Evolutionary conservation across 345 rosid species (phyloP), one percentile per base, ranked within the genome.

Genomic region (Dipteronia sinensis): DNA sequence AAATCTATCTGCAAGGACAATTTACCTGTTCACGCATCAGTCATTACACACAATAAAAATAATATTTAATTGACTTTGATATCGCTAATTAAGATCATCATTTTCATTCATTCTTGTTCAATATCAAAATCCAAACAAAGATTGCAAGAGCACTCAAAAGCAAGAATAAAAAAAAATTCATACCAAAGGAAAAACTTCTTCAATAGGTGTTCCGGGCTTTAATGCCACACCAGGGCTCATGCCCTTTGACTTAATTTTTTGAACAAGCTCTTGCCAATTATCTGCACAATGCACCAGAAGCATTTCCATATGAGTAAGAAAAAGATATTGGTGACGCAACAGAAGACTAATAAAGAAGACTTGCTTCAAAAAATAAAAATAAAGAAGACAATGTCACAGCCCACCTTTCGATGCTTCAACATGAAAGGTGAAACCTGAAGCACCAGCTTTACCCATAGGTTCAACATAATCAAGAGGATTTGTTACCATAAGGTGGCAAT

Each of bases 401-500:
- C 27, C 58, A 90, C 99, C 97, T 90, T 79, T 87, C 72, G 98
- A 87, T 56, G 77, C 92, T 83, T 95, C 98, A 65, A 95, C 83
- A 61, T 95, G 99, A 89, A 95, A 95, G 25, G 99, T 95, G 83
- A 95, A 93, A 73, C 98, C 93, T 27, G 99, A 93, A n/a, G 98
- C 99, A 47, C 98, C 98, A 63, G 98, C 95, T 73, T 91, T 88
- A 46, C 86, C 89, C 71, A 95, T 76, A 42, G 87, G 88, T 77
- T 95, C 90, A 29, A 95, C 86, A 77, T 95, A 95, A 87, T 94
- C 98, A 75, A 91, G 81, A 5, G 98, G 98, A 81, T 94, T 93
- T 46, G 92, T 88, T 63, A 95, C 98, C 98, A 95, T 91, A 65
- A 95, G 89, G 82, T 91, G 99, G 82, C 99, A 95, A 84, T 95